Base-by-base conservation (phyloP, 23 red algal genomes). In the Chondrus crispus region DNA sequence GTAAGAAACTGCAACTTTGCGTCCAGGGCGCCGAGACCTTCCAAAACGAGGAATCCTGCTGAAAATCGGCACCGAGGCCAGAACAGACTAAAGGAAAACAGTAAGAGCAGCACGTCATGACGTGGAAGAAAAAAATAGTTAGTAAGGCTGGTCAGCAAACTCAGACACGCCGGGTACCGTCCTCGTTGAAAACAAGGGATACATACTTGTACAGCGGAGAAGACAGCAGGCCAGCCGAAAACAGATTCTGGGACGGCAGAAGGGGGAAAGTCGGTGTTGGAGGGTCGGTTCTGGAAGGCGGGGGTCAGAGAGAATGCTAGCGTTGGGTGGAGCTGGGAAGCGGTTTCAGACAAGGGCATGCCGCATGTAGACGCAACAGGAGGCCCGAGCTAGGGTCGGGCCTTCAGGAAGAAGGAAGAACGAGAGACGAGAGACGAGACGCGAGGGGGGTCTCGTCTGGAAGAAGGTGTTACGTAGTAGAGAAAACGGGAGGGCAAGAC, bases 181-280 rank as follows among this genome's bases (percentile, higher is more conserved):
- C 26, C 71, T 39, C 22, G 71, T 39, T 0, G 11, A 9, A 62
- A 84, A 14, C 7, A 39, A 26, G 0, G 43, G 38, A 10, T 11
- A 73, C 80, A 33, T 84, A 73, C 80, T 14, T 33, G 55, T 36
- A 73, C 43, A 49, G 80, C 80, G 1, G 35, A 22, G 26, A 73
- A 84, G 28, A 84, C 26, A 66, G 80, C 80, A 11, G 29, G 80
- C 68, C 80, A 84, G 58, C 42, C 39, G 1, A 66, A 70, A 24
- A 84, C 37, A 62, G 43, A 44, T 45, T 70, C 35, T 33, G 68
- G 80, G 40, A 70, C 24, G 20, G 50, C 9, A 33, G 55, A 54
- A 58, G 39, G 28, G 43, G 39, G 43, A 13, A 2, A 20, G 26
- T n/a, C 9, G 32, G n/a, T 77, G 71, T n/a, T 8, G 71, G 71